Evolutionary conservation across 176 grass and related monocot genomes (phyloP).

Genomic region (Dactylis glomerata): DNA sequence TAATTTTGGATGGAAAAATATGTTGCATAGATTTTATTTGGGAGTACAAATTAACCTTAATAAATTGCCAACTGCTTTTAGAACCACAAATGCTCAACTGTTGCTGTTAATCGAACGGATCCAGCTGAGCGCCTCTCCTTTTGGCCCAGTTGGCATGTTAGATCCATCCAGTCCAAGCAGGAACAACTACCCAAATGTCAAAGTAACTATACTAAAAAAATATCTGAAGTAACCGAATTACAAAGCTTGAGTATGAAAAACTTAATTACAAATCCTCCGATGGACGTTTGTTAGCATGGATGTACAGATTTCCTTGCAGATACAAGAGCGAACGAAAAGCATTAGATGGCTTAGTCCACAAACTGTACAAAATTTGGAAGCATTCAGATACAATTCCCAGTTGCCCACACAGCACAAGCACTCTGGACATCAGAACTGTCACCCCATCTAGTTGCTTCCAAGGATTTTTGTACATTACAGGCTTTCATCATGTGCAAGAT

Average conservation of each 20-base stretch:
- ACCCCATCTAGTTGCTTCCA: not conserved
- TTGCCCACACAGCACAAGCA: not conserved
- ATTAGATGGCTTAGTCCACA: not conserved
- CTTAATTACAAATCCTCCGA: not conserved
- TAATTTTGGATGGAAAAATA: not conserved
- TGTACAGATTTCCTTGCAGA: not conserved
- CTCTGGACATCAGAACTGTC: conserved; percentile 13
- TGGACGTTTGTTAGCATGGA: not conserved
- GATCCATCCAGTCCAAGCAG: not conserved
- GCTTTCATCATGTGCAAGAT: conserved; percentile 23
- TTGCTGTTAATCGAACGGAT: not conserved
- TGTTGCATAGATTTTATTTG: not conserved
- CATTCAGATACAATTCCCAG: conserved; percentile 23
- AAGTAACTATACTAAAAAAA: not conserved
- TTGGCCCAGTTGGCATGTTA: not conserved
- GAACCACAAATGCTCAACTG: not conserved
- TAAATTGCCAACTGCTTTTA: not conserved
- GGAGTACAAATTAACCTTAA: not conserved
- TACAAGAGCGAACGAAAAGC: not conserved
- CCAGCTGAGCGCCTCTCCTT: not conserved
- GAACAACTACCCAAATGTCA: too few species aligned
- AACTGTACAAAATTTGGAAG: conserved; percentile 27
- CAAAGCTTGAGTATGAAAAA: not conserved
- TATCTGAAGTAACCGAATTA: not conserved
- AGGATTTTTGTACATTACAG: conserved; percentile 7